Conservation (phyloP, 2,329 filamentous ascomycete species). For the Boeremia exigua region DNA sequence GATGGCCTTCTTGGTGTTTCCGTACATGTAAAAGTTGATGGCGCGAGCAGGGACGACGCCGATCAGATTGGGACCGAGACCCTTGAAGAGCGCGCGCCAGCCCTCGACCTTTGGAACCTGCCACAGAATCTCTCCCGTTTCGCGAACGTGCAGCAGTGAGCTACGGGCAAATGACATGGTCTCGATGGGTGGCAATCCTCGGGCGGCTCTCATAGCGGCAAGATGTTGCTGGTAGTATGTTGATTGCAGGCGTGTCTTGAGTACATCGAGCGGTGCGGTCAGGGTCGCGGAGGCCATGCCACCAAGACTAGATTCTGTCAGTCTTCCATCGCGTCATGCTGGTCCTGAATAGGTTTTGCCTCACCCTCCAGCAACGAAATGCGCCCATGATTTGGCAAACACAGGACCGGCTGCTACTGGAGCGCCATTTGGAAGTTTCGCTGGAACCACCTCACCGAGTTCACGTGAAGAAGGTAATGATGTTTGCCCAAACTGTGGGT, state of each 20-base stretch:
- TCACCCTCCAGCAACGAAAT: constrained; percentile 90
- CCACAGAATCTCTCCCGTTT: constrained; percentile 84
- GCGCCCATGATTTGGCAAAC: constrained; percentile 80
- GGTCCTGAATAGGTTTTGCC: constrained; percentile 9
- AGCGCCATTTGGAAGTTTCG: constrained; percentile 50
- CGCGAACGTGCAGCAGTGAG: constrained; percentile 75
- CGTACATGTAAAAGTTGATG: constrained; percentile 94
- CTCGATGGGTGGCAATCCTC: constrained; percentile 59
- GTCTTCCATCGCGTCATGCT: constrained; percentile 30
- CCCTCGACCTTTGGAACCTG: constrained; percentile 83
- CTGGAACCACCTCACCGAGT: constrained; percentile 62
- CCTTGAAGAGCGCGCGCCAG: constrained; percentile 88
- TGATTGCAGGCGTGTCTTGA: constrained; percentile 91
- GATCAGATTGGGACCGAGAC: constrained; percentile 85
- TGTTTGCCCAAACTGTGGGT: constrained; percentile 34
- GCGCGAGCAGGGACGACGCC: constrained; percentile 88
- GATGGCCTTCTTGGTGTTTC: constrained; percentile 85
- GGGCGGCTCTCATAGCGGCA: constrained; percentile 68
- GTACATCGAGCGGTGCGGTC: constrained; percentile 91
- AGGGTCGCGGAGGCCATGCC: constrained; percentile 91
- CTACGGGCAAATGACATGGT: constrained; percentile 70
- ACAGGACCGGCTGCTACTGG: constrained; percentile 51
- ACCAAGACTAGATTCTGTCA: constrained; percentile 67
- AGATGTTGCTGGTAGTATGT: constrained; percentile 93
- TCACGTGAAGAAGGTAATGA: constrained; percentile 63